Percentiles rank a stretch among this genome's conserved stretches.
Conservation (phyloP, 208 protist genomes). For the Leptomonas pyrrhocoris region DNA sequence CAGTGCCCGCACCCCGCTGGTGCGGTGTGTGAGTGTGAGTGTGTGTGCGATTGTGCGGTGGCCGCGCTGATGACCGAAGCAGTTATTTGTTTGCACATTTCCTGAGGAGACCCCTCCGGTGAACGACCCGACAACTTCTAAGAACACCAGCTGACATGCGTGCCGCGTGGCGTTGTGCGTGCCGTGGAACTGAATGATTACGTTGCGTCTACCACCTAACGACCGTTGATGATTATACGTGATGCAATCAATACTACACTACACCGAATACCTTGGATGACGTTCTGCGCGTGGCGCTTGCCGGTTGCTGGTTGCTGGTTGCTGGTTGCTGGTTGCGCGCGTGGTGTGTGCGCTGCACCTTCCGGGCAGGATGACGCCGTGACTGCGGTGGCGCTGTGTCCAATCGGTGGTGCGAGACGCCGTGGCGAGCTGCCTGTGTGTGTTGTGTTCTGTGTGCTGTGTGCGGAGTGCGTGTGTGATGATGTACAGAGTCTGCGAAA, state of each 20-base stretch:
- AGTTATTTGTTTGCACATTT: slow-evolving; percentile 33
- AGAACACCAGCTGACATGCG: slow-evolving; percentile 17
- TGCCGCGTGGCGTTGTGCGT: slow-evolving; percentile 4
- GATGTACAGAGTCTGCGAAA: slow-evolving; percentile 31
- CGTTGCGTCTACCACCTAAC: slow-evolving; percentile 24
- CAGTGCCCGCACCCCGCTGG: not conserved
- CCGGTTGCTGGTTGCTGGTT: too few relatives aligned
- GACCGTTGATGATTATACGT: slow-evolving; percentile 24
- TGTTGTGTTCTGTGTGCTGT: slow-evolving; percentile 1
- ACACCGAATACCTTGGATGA: slow-evolving; percentile 31
- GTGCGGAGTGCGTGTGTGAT: slow-evolving; percentile 16
- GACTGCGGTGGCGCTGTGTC: slow-evolving; percentile 11
- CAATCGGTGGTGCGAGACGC: slow-evolving; percentile 29
- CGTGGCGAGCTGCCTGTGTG: slow-evolving; percentile 1
- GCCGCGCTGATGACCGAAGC: slow-evolving; percentile 26
- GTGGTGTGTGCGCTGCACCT: slow-evolving; percentile 4
- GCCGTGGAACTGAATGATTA: slow-evolving; percentile 20
- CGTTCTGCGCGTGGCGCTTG: slow-evolving; percentile 7
- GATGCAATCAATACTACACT: slow-evolving; percentile 35
- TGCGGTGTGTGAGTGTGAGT: not conserved
- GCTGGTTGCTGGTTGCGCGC: too few relatives aligned
- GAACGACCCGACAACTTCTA: slow-evolving; percentile 14
- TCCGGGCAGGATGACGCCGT: slow-evolving; percentile 20
- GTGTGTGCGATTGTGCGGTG: not conserved
- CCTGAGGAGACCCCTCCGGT: slow-evolving; percentile 14